These are phyloP conservation scores for Saksenaea oblongispora DNA, from an alignment of 371 early-diverging fungal species.

Conservation along the genomic window DNA sequence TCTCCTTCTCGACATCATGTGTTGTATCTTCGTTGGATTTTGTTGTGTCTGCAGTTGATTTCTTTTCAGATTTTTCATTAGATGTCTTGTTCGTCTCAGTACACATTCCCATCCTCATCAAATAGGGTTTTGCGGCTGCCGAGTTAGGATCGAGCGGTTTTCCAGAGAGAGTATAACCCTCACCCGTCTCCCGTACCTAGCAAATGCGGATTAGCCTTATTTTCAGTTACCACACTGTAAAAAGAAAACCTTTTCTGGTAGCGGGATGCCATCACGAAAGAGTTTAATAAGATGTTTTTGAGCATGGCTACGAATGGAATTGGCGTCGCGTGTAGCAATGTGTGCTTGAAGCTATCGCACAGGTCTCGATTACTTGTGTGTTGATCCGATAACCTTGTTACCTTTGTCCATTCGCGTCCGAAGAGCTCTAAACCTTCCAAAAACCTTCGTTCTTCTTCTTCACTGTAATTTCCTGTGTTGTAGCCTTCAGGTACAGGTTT, in stretches of 20 bases:
- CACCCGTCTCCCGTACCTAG: conserved; percentile 73
- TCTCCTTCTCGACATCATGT: neutral
- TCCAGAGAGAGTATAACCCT: conserved; percentile 88
- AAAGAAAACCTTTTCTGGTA: conserved; percentile 69
- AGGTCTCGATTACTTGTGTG: neutral
- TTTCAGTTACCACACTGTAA: neutral
- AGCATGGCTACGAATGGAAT: conserved; percentile 87
- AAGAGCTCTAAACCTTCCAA: conserved; percentile 73
- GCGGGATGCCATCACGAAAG: conserved; percentile 75
- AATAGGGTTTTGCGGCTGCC: conserved; percentile 82
- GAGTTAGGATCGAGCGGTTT: conserved; percentile 85
- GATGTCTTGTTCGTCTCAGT: neutral
- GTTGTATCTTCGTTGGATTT: neutral
- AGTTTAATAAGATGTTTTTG: conserved; percentile 91
- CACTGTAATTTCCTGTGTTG: conserved; percentile 77
- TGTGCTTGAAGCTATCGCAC: conserved; percentile 61
- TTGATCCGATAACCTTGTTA: conserved; percentile 21
- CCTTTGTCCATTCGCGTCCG: conserved; percentile 83
- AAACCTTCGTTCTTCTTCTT: conserved; percentile 77
- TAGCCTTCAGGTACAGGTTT: conserved; percentile 51
- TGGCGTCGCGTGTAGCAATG: conserved; percentile 77
- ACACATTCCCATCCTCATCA: conserved; percentile 33
- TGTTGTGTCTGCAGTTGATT: neutral
- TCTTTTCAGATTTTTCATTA: neutral
- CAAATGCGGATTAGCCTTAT: neutral